A percentile compares a stretch with the other conserved stretches of the same genome.
Conservation (phyloP, 1,284 basidiomycete species). For the Vanrija humicola region DNA sequence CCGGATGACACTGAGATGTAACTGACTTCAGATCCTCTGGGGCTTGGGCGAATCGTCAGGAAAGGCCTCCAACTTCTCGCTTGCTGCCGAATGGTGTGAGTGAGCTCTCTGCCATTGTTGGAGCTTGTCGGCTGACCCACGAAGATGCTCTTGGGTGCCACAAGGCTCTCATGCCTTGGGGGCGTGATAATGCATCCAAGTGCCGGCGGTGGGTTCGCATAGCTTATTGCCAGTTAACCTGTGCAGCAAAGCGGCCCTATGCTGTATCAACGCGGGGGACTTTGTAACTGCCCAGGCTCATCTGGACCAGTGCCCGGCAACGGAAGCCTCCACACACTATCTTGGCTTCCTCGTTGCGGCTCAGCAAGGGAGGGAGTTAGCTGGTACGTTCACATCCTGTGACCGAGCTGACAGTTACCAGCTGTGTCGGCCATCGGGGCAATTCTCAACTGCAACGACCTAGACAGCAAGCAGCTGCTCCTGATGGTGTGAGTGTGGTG, state of each 20-base stretch:
- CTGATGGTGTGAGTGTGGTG: constrained; percentile 12
- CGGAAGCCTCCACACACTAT: constrained; percentile 20
- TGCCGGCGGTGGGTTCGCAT: constrained; percentile 2
- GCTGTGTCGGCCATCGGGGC: constrained; percentile 9
- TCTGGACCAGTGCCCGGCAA: constrained; percentile 6
- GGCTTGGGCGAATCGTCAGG: constrained; percentile 1
- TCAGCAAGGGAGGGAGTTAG: constrained; percentile 1
- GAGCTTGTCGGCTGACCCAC: neutral
- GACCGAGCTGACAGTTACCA: neutral
- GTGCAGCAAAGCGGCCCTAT: constrained; percentile 7
- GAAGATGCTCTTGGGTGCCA: constrained; percentile 8
- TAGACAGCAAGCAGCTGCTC: constrained; percentile 16
- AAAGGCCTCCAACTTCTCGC: neutral
- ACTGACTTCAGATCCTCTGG: constrained; percentile 8
- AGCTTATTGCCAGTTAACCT: neutral
- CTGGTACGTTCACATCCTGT: neutral
- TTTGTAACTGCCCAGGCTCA: neutral
- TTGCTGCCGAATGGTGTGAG: constrained; percentile 15
- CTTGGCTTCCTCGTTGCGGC: constrained; percentile 16
- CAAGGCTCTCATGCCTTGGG: neutral
- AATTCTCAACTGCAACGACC: constrained; percentile 15
- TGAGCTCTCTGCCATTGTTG: neutral
- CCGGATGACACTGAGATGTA: neutral
- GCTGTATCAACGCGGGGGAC: constrained; percentile 4
- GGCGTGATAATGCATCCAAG: constrained; percentile 4